These are phyloP conservation scores for Globisporangium rhizosaccharum DNA, from an alignment of 352 stramenopile species.

Conservation along the genomic window DNA sequence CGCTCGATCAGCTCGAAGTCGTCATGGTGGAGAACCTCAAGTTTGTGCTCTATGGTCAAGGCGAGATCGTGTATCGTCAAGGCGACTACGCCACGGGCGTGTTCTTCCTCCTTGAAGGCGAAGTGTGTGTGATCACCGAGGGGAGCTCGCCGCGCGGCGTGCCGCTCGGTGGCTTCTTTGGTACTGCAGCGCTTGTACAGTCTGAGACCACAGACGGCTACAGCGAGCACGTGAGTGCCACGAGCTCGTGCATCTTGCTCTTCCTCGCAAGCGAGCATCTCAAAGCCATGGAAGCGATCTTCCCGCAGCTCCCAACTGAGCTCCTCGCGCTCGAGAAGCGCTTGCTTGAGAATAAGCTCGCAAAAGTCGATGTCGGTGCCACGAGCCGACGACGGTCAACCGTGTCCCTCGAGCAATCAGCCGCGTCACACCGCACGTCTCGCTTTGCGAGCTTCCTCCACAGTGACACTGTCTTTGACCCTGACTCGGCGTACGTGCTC, in stretches of 20 bases:
- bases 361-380: conserved; percentile 8
- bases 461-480: conserved; percentile 16
- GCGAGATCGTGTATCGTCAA: conserved; percentile 28
- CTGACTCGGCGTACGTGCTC: conserved; percentile 23
- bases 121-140: conserved; percentile 7
- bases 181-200: conserved; percentile 15
- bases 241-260: conserved; percentile 25
- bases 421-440: background rate
- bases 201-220: conserved; percentile 15
- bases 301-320: conserved; percentile 14
- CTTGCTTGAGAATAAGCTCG: conserved; percentile 20
- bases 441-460: background rate
- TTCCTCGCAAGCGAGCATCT: conserved; percentile 22
- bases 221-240: conserved; percentile 23
- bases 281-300: conserved; percentile 18
- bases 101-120: conserved; percentile 26
- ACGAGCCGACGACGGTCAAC: background rate
- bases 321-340: conserved; percentile 20
- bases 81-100: conserved; percentile 26
- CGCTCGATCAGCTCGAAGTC: conserved; percentile 23
- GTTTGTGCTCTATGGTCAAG: conserved; percentile 37
- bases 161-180: conserved; percentile 28
- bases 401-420: background rate
- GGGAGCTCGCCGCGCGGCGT: conserved; percentile 8
- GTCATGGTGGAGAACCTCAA: conserved; percentile 32